phyloP scores from a whole-genome alignment of 177 flowering plant species.

The Vitis hybrid region DNA sequence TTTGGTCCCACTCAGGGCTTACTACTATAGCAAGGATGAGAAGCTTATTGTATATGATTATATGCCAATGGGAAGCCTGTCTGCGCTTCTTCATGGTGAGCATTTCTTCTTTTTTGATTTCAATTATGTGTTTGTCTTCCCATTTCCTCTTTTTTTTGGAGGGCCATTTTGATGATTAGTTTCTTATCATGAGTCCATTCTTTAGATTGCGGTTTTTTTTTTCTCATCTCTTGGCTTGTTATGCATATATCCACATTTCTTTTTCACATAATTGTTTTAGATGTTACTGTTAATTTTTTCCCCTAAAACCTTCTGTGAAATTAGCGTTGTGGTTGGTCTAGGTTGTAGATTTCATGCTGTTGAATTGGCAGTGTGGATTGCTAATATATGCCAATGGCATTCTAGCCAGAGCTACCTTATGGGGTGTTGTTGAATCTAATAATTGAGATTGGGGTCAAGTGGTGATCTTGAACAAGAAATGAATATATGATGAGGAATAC shows the following conservation, averaged over 20 bases:
- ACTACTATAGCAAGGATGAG: constrained; percentile 66
- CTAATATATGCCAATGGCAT: not conserved
- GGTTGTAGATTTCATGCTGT: not conserved
- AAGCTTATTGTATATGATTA: constrained; percentile 89
- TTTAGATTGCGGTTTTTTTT: no score
- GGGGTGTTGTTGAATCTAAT: not conserved
- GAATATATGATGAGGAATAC: not conserved
- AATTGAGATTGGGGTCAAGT: not conserved
- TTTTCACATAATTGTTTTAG: not conserved
- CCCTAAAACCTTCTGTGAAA: no score
- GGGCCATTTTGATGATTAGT: constrained; percentile 1
- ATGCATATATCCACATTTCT: no score
- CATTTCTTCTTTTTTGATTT: not conserved
- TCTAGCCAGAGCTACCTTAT: not conserved
- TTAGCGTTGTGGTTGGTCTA: not conserved
- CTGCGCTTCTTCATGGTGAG: constrained; percentile 93
- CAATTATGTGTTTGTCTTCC: not conserved
- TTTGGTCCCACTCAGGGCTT: constrained; percentile 77
- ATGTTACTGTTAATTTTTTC: no score
- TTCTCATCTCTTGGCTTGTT: no score
- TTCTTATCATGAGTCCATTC: not conserved
- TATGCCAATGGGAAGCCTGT: constrained; percentile 87
- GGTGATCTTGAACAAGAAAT: not conserved
- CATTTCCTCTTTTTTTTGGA: not conserved
- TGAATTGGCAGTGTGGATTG: not conserved